Conservation (phyloP, 2,329 filamentous ascomycete genomes). For the Colletotrichum zoysiae region DNA sequence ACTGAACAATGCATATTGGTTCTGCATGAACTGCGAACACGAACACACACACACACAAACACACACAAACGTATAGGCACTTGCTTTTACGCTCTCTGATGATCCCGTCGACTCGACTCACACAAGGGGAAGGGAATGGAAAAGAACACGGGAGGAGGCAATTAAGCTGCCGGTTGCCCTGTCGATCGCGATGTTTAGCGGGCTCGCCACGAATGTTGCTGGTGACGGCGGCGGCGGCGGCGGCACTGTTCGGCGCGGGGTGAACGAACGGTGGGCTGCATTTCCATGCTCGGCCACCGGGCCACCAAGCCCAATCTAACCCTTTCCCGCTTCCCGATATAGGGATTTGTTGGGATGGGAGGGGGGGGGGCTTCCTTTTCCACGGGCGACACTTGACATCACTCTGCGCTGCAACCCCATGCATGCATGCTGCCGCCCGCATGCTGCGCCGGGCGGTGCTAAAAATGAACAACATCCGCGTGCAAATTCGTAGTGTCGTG, state of each 20-base stretch:
- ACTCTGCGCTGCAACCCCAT: neutral
- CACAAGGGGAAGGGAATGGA: neutral
- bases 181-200: conserved; percentile 13
- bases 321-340: neutral
- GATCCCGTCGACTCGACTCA: neutral
- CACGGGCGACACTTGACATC: neutral
- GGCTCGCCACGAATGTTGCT: neutral
- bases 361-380: no score
- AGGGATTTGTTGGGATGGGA: neutral
- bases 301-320: neutral
- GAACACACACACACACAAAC: neutral
- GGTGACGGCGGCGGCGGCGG: neutral
- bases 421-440: neutral
- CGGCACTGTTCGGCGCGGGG: neutral
- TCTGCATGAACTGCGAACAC: neutral
- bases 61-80: neutral
- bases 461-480: neutral
- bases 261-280: neutral
- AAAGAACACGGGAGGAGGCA: neutral
- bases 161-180: conserved; percentile 11
- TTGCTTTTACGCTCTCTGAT: neutral
- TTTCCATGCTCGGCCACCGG: neutral
- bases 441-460: neutral
- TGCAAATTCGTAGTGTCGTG: neutral
- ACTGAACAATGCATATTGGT: neutral